Evolutionary conservation across 1,284 basidiomycete genomes (phyloP), one percentile per base, ranked within the genome.

Genomic region (Austropuccinia psidii): DNA sequence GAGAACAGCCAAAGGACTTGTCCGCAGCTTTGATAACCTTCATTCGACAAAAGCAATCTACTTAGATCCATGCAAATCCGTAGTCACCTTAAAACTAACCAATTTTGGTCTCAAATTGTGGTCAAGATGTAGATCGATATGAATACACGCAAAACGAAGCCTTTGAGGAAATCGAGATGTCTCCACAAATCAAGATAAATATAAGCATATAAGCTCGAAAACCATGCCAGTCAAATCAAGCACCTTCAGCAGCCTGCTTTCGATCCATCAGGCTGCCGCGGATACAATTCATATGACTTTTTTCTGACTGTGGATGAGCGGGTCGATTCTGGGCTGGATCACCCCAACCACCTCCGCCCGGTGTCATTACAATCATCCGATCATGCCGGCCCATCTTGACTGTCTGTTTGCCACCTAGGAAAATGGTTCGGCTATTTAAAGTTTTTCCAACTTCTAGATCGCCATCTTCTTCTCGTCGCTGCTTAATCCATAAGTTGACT

Each of bases 261-360:
- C n/a, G 27, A 31, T 55, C 52, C 33, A 29, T 17, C 7, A 55
- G 19, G 24, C 52, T 55, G 17, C 52, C 52, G 27, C 52, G 27
- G 8, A 55, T 29, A 55, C 11, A 55, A 27, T 55, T 7, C 7
- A 55, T 8, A 47, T 21, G 17, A n/a, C n/a, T n/a, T n/a, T n/a
- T n/a, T n/a, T n/a, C n/a, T n/a, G n/a, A n/a, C 43, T 47, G 43
- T 47, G 15, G 17, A 17, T 47, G 15, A 47, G 43, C 43, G 43
- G 43, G 15, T 31, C 2, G 52, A 55, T 8, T 31, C 29, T 55
- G 6, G 33, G n/a, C 50, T 21, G 50, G 29, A 77, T 78, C 55
- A 0, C 93, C 93, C 90, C 90, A 97, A 0, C 88, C 94, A 2
- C 94, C 94, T 5, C 91, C 94, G 1, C 94, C 94, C 0, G 93